Conservation (phyloP, 306 rosid species). For the Psophocarpus tetragonolobus region DNA sequence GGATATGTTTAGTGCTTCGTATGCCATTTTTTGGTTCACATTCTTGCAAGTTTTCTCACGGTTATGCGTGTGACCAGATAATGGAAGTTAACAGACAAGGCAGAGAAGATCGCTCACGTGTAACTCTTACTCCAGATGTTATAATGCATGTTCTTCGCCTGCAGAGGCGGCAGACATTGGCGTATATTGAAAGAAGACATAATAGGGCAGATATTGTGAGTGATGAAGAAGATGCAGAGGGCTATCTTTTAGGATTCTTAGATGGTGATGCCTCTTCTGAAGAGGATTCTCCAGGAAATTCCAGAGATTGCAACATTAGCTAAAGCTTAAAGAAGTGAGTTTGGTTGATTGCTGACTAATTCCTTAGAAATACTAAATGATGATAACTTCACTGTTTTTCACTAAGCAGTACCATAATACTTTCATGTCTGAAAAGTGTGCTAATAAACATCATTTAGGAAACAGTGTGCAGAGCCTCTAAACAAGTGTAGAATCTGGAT, state of each 20-base stretch:
- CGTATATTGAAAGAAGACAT: slow-evolving; percentile 48
- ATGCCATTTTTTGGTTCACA: slow-evolving; percentile 5
- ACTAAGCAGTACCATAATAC: neutral
- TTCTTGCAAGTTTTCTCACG: slow-evolving; percentile 23
- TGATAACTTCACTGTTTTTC: slow-evolving; percentile 12
- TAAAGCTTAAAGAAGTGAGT: slow-evolving; percentile 34
- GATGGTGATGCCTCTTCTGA: slow-evolving; percentile 43
- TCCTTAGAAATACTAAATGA: neutral
- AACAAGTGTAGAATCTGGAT: slow-evolving; percentile 24
- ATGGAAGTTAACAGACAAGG: slow-evolving; percentile 51
- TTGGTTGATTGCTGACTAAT: slow-evolving; percentile 13
- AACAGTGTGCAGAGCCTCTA: slow-evolving; percentile 17
- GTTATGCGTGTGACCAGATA: slow-evolving; percentile 39
- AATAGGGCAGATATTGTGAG: slow-evolving; percentile 44
- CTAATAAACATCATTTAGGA: slow-evolving; percentile 15
- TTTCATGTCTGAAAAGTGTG: neutral
- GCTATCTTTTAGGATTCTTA: slow-evolving; percentile 28
- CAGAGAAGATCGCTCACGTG: slow-evolving; percentile 49
- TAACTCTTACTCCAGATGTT: slow-evolving; percentile 50
- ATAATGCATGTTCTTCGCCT: slow-evolving; percentile 56
- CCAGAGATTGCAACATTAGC: slow-evolving; percentile 49
- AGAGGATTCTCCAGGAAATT: slow-evolving; percentile 40
- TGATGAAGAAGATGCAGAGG: slow-evolving; percentile 48
- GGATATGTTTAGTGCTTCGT: neutral
- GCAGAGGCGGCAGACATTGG: slow-evolving; percentile 57